Evolutionary conservation across 208 protist genomes (phyloP), one percentile per base, ranked within the genome.

Genomic region (Leishmania lainsoni): DNA sequence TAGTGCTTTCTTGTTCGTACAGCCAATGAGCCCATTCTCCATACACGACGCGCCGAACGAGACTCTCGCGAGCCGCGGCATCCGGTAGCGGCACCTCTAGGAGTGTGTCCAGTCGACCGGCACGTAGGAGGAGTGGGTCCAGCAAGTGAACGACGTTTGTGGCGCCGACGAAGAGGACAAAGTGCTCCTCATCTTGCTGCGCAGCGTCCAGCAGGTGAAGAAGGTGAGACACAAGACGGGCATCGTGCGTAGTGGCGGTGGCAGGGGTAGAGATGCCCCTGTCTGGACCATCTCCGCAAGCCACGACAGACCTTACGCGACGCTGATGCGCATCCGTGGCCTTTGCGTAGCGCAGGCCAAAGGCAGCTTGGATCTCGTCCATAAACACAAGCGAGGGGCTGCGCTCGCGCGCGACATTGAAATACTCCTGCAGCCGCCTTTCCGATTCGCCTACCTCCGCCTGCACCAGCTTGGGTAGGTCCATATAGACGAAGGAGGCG

Each of bases 281-380:
- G 32, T 39, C 79, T 52, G n/a, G 73, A 71, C 39, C 69, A 52
- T 71, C 32, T n/a, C 48, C 4, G 75, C 59, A 22, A 35, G 20
- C 1, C 39, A 26, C 51, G 22, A 39, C 3, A 32, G 61, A 42
- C 22, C 56, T 79, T 48, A 32, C 16, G 16, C 26, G 69, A 73
- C n/a, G 69, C 45, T 22, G 69, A 42, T 78, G 51, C 32, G 8
- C 63, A 76, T 54, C 56, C 12, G 48, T 20, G 42, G 12, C 6
- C 10, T 6, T 75, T 20, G 79, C 71, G 78, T 90, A 91, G 56
- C 90, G 89, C 5, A 79, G 4, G 4, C 91, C 92, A 86, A 97
- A 96, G 5, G 91, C 91, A 26, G 94, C 90, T 78, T 99, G 99
- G 48, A 99, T 80, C 82, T 99, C 98, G 81, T 99, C 98, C 78